Base-by-base conservation (phyloP, 1,284 basidiomycete genomes). In the Marasmius tenuissimus region DNA sequence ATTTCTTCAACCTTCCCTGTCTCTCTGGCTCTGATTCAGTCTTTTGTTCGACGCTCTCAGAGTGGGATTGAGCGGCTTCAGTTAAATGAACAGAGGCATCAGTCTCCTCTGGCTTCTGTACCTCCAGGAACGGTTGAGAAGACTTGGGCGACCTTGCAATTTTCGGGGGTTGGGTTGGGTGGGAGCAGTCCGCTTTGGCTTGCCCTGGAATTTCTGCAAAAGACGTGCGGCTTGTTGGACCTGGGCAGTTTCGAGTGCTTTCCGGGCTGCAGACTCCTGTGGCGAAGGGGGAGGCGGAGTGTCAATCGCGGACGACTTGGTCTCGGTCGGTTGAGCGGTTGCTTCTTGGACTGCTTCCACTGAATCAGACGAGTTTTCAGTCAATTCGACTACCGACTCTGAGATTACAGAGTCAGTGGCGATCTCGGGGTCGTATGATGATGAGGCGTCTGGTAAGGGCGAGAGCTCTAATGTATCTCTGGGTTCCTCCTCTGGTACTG, bases 151-250 rank as follows among this genome's bases (percentile, higher is more conserved):
- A 2, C 14, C 14, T 45, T 45, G 12, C 18, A 5, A 18, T 45
- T 45, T 45, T 45, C 42, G 12, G 12, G 42, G 18, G 14, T 18
- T 45, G 42, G 42, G 27, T 16, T 40, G 27, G 27, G 27, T 27
- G 27, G 27, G 27, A 27, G 27, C 4, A 4, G 27, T 27, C 27
- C 27, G 27, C 27, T 20, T 39, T 38, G 53, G 53, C 11, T 39
- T 55, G 53, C 34, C 42, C 2, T 35, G 51, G 2, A 61, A 38
- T 18, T 54, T 51, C 49, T 49, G 45, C 12, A 63, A 50, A n/a
- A 63, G 22, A 6, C 27, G 50, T 34, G 52, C 54, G 22, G 62
- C 62, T 16, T 51, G 45, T 35, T 57, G 45, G 16, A 63, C 9
- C 18, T 63, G 62, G n/a, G 59, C 55, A 8, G 50, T 39, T 3